These are phyloP conservation scores for Stachybotrys chlorohalonatus DNA, from an alignment of 2,329 filamentous ascomycete genomes.

Conservation along the genomic window DNA sequence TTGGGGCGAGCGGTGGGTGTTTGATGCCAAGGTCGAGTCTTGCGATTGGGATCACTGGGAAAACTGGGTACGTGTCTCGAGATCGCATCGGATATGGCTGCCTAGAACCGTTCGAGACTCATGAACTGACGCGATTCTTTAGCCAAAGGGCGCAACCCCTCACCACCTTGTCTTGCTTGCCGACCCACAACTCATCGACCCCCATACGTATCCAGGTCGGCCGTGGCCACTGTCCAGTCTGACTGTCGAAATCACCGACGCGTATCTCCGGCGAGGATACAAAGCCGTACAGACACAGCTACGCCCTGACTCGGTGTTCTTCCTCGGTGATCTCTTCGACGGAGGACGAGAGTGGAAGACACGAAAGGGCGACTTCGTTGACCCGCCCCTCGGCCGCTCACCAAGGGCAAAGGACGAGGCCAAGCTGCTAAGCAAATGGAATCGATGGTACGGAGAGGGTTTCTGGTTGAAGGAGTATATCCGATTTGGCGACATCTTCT, in stretches of 20 bases:
- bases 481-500: slow-evolving; percentile 81
- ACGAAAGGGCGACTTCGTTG: slow-evolving; percentile 45
- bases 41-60: slow-evolving; percentile 90
- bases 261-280: slow-evolving; percentile 80
- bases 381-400: slow-evolving; percentile 47
- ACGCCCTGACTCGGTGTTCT: slow-evolving; percentile 80
- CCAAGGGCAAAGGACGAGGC: slow-evolving; percentile 40
- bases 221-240: slow-evolving; percentile 48
- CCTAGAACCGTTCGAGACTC: too few relatives aligned
- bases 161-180: slow-evolving; percentile 80
- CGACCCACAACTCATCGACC: slow-evolving; percentile 86
- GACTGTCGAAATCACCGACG: slow-evolving; percentile 63
- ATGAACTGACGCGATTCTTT: slow-evolving; percentile 8
- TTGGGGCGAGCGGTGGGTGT: slow-evolving; percentile 78
- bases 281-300: slow-evolving; percentile 65
- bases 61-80: slow-evolving; percentile 60
- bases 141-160: slow-evolving; percentile 71
- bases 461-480: slow-evolving; percentile 85
- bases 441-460: slow-evolving; percentile 64
- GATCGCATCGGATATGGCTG: background rate
- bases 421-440: slow-evolving; percentile 54
- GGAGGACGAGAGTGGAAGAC: slow-evolving; percentile 94
- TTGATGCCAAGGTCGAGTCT: slow-evolving; percentile 56
- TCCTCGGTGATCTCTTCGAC: slow-evolving; percentile 91
- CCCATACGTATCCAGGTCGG: slow-evolving; percentile 86